These are phyloP conservation scores for Boletellus sp. DNA, from an alignment of 1,284 basidiomycete genomes.

Conservation along the genomic window DNA sequence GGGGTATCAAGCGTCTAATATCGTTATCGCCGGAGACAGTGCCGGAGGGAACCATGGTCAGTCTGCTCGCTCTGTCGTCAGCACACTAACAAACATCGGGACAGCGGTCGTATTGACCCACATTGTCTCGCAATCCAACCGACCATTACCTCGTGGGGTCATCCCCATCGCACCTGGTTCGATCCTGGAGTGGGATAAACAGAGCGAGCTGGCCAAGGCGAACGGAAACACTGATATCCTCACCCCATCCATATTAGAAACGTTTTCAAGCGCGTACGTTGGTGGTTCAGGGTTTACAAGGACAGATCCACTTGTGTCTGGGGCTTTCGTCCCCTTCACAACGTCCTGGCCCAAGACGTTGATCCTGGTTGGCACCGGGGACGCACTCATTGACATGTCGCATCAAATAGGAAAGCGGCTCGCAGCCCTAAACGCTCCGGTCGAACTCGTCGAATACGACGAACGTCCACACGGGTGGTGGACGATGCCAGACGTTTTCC, in stretches of 20 bases:
- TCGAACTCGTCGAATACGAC: no score
- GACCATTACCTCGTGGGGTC: background rate
- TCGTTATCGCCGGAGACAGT: slow-evolving; percentile 15
- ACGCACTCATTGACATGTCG: background rate
- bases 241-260: background rate
- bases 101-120: slow-evolving; percentile 14
- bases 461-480: no score
- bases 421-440: no score
- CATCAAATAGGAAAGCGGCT: no score
- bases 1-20: slow-evolving; percentile 15
- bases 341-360: slow-evolving; percentile 10
- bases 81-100: no score
- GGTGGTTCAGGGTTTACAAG: background rate
- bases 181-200: slow-evolving; percentile 1
- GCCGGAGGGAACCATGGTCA: slow-evolving; percentile 18
- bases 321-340: slow-evolving; percentile 7
- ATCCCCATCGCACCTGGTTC: slow-evolving; percentile 6
- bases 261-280: background rate
- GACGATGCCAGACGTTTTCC: no score
- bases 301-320: slow-evolving; percentile 9
- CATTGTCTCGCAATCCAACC: slow-evolving; percentile 5
- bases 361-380: slow-evolving; percentile 8
- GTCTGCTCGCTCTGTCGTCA: background rate
- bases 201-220: slow-evolving; percentile 2
- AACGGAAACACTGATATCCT: slow-evolving; percentile 6